Evolutionary conservation across 768 basidiomycete species (phyloP), one percentile per base, ranked within the genome.

Genomic region (Amanita thiersii): DNA sequence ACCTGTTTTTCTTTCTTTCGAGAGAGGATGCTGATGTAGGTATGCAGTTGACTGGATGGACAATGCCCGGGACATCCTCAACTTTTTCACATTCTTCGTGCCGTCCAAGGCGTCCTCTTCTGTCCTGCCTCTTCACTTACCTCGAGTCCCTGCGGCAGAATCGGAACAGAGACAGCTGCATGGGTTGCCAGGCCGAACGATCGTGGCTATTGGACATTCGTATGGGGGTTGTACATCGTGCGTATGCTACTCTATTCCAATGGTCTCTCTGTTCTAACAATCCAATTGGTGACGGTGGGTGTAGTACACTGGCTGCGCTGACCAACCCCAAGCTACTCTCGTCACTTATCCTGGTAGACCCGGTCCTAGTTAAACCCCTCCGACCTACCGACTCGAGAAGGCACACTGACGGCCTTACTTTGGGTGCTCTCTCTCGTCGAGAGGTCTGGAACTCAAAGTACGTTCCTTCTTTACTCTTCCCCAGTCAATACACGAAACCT

Each of bases 171-270:
- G 86, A 28, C 53, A 56, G 26, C 45, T 46, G 1, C 49, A 56
- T 14, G 86, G 86, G 0, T 77, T 79, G 52, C 47, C 33, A 2
- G 47, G 61, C 3, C 72, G 82, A 24, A 73, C 59, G n/a, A 52
- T 91, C 2, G 64, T 90, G 15, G 77, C 68, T 3, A 62, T 90
- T 3, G 91, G 89, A 0, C 92, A 96, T 55, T 92, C 89, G 0
- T 79, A 87, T 39, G 87, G 92, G 14, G 91, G 86, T 1, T 81
- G 79, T 53, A 77, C 79, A 2, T 70, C 77, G 80, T 88, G 54
- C 53, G 86, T 68, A 3, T 31, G 21, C 11, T 41, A 5, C 43
- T 38, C 18, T 47, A 39, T 15, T 29, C 37, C 24, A 15, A 20
- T 19, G 12, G 39, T n/a, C 5, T 19, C n/a, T n/a, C n/a, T n/a